A percentile compares a stretch with the other conserved stretches of the same genome.
Conservation (phyloP, 345 rosid genomes). For the Capsella bursapastoris region DNA sequence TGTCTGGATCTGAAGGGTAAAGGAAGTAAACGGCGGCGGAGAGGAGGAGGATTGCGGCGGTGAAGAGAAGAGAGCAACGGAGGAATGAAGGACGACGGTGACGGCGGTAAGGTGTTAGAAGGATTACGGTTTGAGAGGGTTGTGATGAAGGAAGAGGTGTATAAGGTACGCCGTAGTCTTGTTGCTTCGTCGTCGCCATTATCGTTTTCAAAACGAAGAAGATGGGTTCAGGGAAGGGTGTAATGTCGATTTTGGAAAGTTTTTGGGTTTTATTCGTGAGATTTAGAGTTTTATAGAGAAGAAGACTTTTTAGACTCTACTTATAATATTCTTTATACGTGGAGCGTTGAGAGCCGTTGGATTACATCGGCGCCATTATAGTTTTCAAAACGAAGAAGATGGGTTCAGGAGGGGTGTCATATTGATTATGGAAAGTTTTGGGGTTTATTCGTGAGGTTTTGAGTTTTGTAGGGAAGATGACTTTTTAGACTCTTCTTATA, state of each 20-base stretch:
- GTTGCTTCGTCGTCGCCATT: conserved; percentile 52
- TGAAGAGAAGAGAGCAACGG: conserved; percentile 52
- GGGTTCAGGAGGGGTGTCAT: not conserved
- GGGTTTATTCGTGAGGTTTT: not conserved
- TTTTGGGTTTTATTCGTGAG: not conserved
- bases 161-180: conserved; percentile 41
- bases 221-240: not conserved
- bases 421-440: not conserved
- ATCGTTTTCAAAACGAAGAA: conserved; percentile 3
- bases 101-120: conserved; percentile 53
- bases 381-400: conserved; percentile 2
- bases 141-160: conserved; percentile 44
- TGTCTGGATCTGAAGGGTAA: conserved; percentile 74
- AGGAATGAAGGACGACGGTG: conserved; percentile 28
- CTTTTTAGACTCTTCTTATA: not conserved
- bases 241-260: not conserved
- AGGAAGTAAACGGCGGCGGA: conserved; percentile 56
- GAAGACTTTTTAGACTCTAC: not conserved
- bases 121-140: conserved; percentile 50
- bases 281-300: not conserved
- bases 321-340: not conserved
- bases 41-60: conserved; percentile 58
- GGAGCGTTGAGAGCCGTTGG: not conserved
- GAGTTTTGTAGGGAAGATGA: not conserved
- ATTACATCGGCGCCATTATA: conserved; percentile 42